Conservation (phyloP, 805 yeast species). For the Barnettozyma siamensis region DNA sequence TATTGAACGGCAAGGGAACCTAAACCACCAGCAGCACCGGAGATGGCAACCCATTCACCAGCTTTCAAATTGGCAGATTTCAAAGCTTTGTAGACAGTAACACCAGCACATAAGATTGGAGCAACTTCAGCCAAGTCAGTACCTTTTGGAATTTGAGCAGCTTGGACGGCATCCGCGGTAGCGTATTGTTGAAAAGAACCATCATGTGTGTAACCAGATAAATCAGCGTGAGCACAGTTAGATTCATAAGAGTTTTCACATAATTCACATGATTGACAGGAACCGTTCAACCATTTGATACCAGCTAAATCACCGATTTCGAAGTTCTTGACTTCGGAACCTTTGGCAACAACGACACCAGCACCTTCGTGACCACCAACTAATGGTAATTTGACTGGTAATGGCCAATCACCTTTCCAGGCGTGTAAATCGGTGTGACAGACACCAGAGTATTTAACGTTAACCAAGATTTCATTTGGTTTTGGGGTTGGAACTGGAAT, state of each 20-base stretch:
- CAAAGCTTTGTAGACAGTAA: constrained; percentile 65
- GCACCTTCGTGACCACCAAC: constrained; percentile 78
- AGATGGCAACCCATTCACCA: constrained; percentile 71
- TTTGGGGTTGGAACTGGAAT: constrained; percentile 57
- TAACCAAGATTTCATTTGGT: constrained; percentile 56
- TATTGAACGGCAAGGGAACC: constrained; percentile 76
- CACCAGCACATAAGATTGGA: constrained; percentile 38
- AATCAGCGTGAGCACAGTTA: constrained; percentile 65
- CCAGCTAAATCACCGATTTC: constrained; percentile 65
- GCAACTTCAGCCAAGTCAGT: constrained; percentile 55
- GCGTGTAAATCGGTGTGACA: constrained; percentile 75
- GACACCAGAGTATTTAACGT: constrained; percentile 69
- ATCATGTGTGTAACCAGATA: constrained; percentile 46
- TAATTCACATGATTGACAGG: constrained; percentile 61
- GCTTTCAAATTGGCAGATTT: constrained; percentile 51
- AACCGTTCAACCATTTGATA: constrained; percentile 66
- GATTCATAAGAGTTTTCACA: constrained; percentile 56
- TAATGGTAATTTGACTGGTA: constrained; percentile 52
- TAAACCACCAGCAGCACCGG: constrained; percentile 83
- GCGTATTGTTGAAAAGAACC: constrained; percentile 61
- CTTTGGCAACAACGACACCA: constrained; percentile 62
- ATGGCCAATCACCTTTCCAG: constrained; percentile 36
- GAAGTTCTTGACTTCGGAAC: constrained; percentile 55
- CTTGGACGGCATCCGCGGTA: constrained; percentile 61
- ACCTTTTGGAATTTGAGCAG: constrained; percentile 55